Evolutionary conservation across 768 basidiomycete species (phyloP).

Genomic region (Pulveroboletus sp.): DNA sequence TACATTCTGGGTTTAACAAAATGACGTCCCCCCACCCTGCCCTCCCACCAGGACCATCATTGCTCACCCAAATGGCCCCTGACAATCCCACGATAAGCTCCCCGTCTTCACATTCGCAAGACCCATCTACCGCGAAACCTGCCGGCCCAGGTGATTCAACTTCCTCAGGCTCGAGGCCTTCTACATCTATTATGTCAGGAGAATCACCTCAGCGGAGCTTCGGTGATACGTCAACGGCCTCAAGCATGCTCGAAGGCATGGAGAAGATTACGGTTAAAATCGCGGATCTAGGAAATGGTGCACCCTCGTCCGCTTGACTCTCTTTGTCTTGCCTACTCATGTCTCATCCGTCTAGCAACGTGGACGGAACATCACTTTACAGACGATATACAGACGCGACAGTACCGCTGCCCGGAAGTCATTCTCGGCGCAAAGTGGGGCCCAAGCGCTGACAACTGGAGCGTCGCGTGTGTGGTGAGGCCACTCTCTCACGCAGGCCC

Average conservation of each 20-base stretch:
- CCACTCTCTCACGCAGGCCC: not conserved
- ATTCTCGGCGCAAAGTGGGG: slow-evolving; percentile 97
- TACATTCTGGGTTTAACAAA: slow-evolving; percentile 40
- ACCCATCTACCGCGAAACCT: slow-evolving; percentile 19
- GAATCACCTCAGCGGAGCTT: slow-evolving; percentile 28
- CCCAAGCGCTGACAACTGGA: slow-evolving; percentile 94
- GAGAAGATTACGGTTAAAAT: slow-evolving; percentile 97
- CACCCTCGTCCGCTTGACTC: not conserved
- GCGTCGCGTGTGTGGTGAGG: slow-evolving; percentile 87
- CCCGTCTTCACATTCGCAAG: slow-evolving; percentile 26
- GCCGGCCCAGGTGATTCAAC: slow-evolving; percentile 20
- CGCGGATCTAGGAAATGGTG: slow-evolving; percentile 89
- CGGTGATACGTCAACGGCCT: slow-evolving; percentile 23
- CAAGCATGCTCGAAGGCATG: slow-evolving; percentile 33
- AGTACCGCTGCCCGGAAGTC: slow-evolving; percentile 97
- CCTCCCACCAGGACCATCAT: slow-evolving; percentile 55
- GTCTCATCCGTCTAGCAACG: slow-evolving; percentile 44
- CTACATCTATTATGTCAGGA: slow-evolving; percentile 26
- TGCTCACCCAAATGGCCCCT: slow-evolving; percentile 70
- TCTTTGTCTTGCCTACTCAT: not conserved
- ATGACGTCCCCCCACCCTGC: slow-evolving; percentile 35
- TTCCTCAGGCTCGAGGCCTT: slow-evolving; percentile 21
- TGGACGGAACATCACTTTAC: slow-evolving; percentile 97
- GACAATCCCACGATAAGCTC: slow-evolving; percentile 19
- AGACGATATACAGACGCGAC: slow-evolving; percentile 96